A percentile compares a stretch with the other conserved stretches of the same genome.
Evolutionary conservation across 108 stramenopile species (phyloP).

Genomic region (Tribonema minus): DNA sequence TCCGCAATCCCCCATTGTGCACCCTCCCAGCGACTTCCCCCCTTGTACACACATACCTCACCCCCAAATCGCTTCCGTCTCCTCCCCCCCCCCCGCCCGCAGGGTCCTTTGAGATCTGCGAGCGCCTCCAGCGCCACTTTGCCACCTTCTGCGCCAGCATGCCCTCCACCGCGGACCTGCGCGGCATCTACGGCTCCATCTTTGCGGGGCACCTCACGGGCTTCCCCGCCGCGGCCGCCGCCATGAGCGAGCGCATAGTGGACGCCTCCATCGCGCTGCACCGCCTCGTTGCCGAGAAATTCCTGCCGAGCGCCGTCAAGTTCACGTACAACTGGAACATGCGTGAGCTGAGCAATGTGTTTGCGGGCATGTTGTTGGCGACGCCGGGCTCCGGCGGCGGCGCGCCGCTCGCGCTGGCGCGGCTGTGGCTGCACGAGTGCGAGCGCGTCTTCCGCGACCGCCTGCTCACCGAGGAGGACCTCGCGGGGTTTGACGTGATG

Average conservation of each 20-base stretch:
- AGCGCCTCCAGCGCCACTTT: constrained; percentile 78
- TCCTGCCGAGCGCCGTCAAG: constrained; percentile 74
- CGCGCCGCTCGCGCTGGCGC: constrained; percentile 46
- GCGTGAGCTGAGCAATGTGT: constrained; percentile 79
- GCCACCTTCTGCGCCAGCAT: constrained; percentile 72
- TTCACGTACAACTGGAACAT: constrained; percentile 92
- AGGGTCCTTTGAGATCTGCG: constrained; percentile 76
- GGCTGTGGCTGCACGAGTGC: too few species aligned
- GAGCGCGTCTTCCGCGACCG: constrained; percentile 75
- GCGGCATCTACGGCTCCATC: constrained; percentile 71
- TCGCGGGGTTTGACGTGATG: constrained; percentile 48
- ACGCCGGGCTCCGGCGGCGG: too few species aligned
- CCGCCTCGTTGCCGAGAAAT: constrained; percentile 65
- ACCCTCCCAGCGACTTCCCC: too few species aligned
- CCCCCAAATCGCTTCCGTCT: too few species aligned
- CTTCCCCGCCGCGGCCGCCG: constrained; percentile 60
- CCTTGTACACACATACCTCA: too few species aligned
- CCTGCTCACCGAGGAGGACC: constrained; percentile 63
- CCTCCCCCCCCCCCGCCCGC: too few species aligned
- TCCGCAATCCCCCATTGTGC: too few species aligned
- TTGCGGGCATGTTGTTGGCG: constrained; percentile 78
- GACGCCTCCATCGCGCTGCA: constrained; percentile 73
- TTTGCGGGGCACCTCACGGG: constrained; percentile 69
- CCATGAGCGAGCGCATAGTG: constrained; percentile 61
- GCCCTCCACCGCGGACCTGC: constrained; percentile 70